Percentiles rank a stretch among this genome's conserved stretches.
Conservation (phyloP, 108 stramenopile genomes). For the Mediolabrus comicus region DNA sequence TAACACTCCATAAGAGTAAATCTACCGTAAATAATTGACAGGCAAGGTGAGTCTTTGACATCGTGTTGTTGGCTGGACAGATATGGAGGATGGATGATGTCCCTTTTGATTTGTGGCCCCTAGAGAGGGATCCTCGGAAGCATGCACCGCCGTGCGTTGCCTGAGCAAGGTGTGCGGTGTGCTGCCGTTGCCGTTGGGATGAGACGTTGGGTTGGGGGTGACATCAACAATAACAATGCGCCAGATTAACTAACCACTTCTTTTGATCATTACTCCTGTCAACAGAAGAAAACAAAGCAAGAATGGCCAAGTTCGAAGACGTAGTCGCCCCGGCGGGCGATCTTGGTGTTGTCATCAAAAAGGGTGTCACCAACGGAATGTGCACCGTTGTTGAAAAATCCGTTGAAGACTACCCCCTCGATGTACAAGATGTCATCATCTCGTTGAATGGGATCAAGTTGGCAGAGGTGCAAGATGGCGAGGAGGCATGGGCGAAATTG, state of each 20-base stretch:
- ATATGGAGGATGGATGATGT: too few species aligned
- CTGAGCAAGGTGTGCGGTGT: neutral
- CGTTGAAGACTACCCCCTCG: conserved; percentile 7
- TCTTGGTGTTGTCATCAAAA: neutral
- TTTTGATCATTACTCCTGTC: neutral
- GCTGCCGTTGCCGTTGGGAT: neutral
- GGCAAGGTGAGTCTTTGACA: neutral
- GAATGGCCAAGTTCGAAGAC: neutral
- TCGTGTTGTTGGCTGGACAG: neutral
- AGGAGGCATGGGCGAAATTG: conserved; percentile 9
- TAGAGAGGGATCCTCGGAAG: too few species aligned
- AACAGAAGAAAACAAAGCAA: neutral
- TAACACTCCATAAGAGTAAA: neutral
- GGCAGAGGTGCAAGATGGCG: conserved; percentile 7
- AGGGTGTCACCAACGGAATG: neutral
- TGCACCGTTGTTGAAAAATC: neutral
- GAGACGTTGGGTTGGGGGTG: neutral
- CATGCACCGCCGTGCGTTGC: too few species aligned
- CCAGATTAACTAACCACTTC: neutral
- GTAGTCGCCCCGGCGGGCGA: neutral
- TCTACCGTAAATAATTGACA: neutral
- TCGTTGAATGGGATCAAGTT: conserved; percentile 13
- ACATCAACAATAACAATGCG: too few species aligned
- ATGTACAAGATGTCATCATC: conserved; percentile 11
- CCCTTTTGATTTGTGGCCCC: too few species aligned